These are phyloP conservation scores for Nelumbo lutea DNA, from an alignment of 164 flowering plant species.

Conservation along the genomic window DNA sequence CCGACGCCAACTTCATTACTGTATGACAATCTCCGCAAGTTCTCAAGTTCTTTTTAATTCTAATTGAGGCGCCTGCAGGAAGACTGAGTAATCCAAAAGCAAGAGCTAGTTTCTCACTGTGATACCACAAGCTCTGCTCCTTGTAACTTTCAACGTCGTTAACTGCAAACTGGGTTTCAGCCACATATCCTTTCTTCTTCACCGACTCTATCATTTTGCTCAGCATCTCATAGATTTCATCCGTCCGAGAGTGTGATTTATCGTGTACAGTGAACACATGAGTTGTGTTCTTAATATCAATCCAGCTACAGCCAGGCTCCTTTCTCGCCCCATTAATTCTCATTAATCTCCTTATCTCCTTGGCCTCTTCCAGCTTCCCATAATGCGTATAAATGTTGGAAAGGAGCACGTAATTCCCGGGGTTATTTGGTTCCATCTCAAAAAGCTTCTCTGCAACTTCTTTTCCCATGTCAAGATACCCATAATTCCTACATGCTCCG, in stretches of 20 bases:
- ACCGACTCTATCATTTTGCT: constrained; percentile 25
- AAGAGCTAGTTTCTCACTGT: constrained; percentile 44
- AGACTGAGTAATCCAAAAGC: constrained; percentile 35
- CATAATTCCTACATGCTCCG: constrained; percentile 52
- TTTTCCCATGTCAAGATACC: constrained; percentile 51
- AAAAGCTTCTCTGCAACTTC: constrained; percentile 53
- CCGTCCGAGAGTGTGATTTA: constrained; percentile 34
- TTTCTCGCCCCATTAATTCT: constrained; percentile 39
- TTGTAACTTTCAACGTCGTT: constrained; percentile 26
- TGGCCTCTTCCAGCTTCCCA: constrained; percentile 49
- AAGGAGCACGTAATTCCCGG: constrained; percentile 61
- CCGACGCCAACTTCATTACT: constrained; percentile 41
- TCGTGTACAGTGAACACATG: constrained; percentile 47
- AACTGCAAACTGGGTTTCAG: constrained; percentile 34
- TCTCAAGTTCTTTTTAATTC: constrained; percentile 48
- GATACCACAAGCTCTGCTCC: constrained; percentile 37
- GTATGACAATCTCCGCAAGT: constrained; percentile 56
- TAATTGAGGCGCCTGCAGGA: constrained; percentile 37
- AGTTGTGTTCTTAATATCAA: constrained; percentile 41
- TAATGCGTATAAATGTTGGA: constrained; percentile 41
- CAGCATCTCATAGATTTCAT: constrained; percentile 39
- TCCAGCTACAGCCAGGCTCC: constrained; percentile 63
- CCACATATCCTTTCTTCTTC: constrained; percentile 35
- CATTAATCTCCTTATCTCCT: constrained; percentile 52
- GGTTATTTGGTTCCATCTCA: constrained; percentile 52